Base-by-base conservation (phyloP, 164 flowering plant genomes). In the Magnolia officinalis region DNA sequence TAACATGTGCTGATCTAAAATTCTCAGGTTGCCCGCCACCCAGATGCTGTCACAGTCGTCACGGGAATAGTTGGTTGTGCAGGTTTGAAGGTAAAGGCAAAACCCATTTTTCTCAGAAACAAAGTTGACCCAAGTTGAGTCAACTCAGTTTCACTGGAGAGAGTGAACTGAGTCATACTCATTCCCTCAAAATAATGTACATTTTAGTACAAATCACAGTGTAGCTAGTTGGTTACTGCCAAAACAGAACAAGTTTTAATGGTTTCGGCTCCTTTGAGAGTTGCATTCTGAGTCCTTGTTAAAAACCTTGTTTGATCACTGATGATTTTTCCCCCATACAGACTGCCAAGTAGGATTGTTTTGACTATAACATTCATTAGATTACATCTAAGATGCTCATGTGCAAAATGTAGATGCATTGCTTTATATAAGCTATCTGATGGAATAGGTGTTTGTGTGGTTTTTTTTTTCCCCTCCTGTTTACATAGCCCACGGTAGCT, bases 21-120 rank as follows among this genome's bases (percentile, higher is more conserved):
- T 75, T 79, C 78, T 80, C 87, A 96, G 99, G 99, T 94, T 84
- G 99, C 99, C 37, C 91, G 98, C 29, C 99, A 96, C 77, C 92
- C 92, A 18, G 99, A 96, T 84, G 98, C 96, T 74, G 95, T 84
- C 50, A 92, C 91, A 6, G 99, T 94, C n/a, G 99, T 96, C 45
- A 96, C 99, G 7, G 99, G 98, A 72, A 96, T 96, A 74, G 99
- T 96, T 75, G 99, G 99, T 72, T 96, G 99, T 83, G 99, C 98
- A 21, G 99, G 98, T 78, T 81, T 96, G 70, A 89, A 90, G 96
- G 99, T 92, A 85, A 72, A 51, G 31, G 14, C 78, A 59, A 21
- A 20, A 63, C 1, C 49, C 21, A 3, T 64, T 73, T 63, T 29
- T 13, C 58, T 29, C 61, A 55, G 13, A 55, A 55, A 55, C 18